phyloP scores from a whole-genome alignment of 176 grass and related monocot species.

The Oryza meridionalis region DNA sequence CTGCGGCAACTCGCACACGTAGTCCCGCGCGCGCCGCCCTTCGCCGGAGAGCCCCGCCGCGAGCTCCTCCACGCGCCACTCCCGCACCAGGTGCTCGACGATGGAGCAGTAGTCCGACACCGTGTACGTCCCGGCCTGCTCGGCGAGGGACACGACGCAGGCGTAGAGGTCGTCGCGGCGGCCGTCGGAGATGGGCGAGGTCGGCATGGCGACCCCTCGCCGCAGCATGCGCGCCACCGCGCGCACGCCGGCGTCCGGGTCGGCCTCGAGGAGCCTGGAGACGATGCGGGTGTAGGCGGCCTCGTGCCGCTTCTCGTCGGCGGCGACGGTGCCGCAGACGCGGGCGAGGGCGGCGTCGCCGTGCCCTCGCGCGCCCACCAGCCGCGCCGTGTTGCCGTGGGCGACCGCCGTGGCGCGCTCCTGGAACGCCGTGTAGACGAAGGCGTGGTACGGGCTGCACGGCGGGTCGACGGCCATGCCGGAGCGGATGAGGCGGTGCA shows the following conservation, averaged over 20 bases:
- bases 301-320: constrained; percentile 93
- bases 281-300: constrained; percentile 64
- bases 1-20: constrained; percentile 57
- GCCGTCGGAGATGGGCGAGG: constrained; percentile 78
- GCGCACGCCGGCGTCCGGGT: constrained; percentile 63
- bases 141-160: constrained; percentile 50
- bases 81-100: constrained; percentile 64
- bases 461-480: constrained; percentile 59
- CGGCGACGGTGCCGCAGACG: constrained; percentile 65
- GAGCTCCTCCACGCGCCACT: constrained; percentile 65
- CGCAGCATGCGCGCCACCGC: constrained; percentile 84
- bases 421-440: constrained; percentile 87
- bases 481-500: constrained; percentile 67
- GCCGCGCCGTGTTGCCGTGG: constrained; percentile 84
- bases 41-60: constrained; percentile 56
- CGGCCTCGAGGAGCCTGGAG: constrained; percentile 59
- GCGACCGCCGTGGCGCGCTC: constrained; percentile 80
- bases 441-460: constrained; percentile 61
- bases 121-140: constrained; percentile 62
- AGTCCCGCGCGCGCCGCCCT: constrained; percentile 67
- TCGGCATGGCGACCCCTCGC: constrained; percentile 77
- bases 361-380: constrained; percentile 20
- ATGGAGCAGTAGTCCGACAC: constrained; percentile 61
- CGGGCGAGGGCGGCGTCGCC: constrained; percentile 64
- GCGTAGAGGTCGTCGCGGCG: constrained; percentile 58